Conservation (phyloP, 140 eudicot species). For the Ambrosia hybrid region DNA sequence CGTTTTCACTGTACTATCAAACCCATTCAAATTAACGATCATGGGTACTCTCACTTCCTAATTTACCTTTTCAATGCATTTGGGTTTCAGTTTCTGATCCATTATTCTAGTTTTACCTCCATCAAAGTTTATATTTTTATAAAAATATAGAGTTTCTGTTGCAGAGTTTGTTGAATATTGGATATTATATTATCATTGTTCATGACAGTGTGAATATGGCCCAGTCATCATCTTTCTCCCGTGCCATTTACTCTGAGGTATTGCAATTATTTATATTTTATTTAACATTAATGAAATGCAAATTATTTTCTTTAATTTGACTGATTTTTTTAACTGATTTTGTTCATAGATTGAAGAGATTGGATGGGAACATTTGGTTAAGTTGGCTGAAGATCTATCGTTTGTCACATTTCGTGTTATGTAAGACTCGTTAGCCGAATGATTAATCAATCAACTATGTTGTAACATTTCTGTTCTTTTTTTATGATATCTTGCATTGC, state of each 20-base stretch:
- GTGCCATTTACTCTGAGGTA: conserved; percentile 62
- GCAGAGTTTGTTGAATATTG: conserved; percentile 25
- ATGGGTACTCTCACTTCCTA: neutral
- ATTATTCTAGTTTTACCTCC: neutral
- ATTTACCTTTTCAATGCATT: neutral
- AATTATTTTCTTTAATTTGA: neutral
- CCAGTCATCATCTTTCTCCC: conserved; percentile 45
- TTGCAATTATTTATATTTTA: neutral
- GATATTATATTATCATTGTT: neutral
- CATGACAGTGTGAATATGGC: conserved; percentile 36
- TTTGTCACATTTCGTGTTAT: conserved; percentile 62
- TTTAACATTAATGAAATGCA: neutral
- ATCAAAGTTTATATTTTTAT: neutral
- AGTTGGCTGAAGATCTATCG: conserved; percentile 54
- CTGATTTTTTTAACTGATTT: neutral
- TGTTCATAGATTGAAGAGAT: conserved; percentile 72
- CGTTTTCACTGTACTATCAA: neutral
- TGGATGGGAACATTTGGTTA: conserved; percentile 86
- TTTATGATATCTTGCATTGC: neutral
- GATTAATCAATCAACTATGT: conserved; percentile 14
- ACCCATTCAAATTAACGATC: conserved; percentile 5
- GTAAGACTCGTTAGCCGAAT: conserved; percentile 37
- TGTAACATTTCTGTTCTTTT: neutral
- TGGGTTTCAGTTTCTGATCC: neutral
- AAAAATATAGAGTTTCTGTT: conserved; percentile 1